A percentile compares a stretch with the other conserved stretches of the same genome.
Evolutionary conservation across 805 yeast species (phyloP).

Genomic region (Kodamaea restingae): DNA sequence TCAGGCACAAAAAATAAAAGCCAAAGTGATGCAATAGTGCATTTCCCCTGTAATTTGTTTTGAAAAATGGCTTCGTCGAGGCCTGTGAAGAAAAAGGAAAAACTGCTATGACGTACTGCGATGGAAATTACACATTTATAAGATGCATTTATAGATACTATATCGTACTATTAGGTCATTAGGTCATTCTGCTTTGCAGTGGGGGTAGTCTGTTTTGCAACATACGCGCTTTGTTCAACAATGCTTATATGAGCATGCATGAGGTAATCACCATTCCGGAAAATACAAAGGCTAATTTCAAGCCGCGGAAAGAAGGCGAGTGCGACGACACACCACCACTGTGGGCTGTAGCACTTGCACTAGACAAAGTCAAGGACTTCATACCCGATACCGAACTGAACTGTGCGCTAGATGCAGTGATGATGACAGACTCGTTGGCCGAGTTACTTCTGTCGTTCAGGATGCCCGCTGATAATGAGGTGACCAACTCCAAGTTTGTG

Average conservation of each 20-base stretch:
- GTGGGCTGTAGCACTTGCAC: conserved; percentile 6
- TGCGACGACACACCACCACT: conserved; percentile 1
- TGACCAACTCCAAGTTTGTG: conserved; percentile 10
- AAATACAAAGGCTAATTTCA: conserved; percentile 6
- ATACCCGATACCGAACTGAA: conserved; percentile 9
- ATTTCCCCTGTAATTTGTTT: no score
- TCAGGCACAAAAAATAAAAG: no score
- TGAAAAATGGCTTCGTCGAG: no score
- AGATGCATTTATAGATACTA: no score
- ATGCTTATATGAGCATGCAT: background rate
- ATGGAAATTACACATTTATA: no score
- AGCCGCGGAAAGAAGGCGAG: background rate
- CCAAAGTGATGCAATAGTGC: no score
- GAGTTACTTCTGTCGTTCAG: conserved; percentile 4
- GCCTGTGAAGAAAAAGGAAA: no score
- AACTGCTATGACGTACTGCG: no score
- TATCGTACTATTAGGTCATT: no score
- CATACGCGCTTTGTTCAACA: no score
- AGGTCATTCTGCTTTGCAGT: background rate
- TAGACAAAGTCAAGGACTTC: conserved; percentile 10
- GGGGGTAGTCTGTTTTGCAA: no score
- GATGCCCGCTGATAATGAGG: conserved; percentile 2
- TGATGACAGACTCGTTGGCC: background rate
- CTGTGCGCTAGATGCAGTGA: conserved; percentile 3
- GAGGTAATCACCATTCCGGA: background rate